Evolutionary conservation across 768 basidiomycete genomes (phyloP), one percentile per base, ranked within the genome.

Genomic region (Lyophyllum semitale): DNA sequence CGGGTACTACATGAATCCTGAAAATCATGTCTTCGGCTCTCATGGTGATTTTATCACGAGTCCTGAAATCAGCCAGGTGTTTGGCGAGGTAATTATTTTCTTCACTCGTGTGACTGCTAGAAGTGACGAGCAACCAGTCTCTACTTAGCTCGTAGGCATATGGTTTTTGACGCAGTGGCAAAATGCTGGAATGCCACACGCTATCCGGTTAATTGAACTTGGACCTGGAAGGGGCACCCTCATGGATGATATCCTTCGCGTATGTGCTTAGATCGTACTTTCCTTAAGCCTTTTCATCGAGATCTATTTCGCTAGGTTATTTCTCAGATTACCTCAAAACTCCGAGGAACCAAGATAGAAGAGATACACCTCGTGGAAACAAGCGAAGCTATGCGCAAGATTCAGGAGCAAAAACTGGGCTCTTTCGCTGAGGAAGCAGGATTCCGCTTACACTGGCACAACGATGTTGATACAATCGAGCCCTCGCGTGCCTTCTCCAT

Each of bases 31-130:
- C 2, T 93, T 99, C 64, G 97, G 97, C 12, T 59, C 83, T 0
- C 77, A 79, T 38, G 97, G 97, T 5, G 97, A 99, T 75, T 99
- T 98, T 66, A 89, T 91, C 20, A 99, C 97, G 11, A 94, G 91
- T 62, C 97, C 96, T 1, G 97, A 99, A 70, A 98, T 99, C 50
- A 91, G 85, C 63, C 95, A 98, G 68, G 84, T 92, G 0, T 98
- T 98, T 68, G 97, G 97, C 55, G 96, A 99, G 85, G 96, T 95
- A 66, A 59, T 83, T 69, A 15, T 41, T 37, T 9, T 32, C 54
- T 23, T 23, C 18, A n/a, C 33, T 46, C 22, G 7, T 32, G 20
- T 41, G 52, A 59, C 53, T 57, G 51, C 51, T 48, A 54, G 58
- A 64, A 74, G 69, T 77, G 72, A 80, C 71, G 71, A 82, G 66